A percentile compares a stretch with the other conserved stretches of the same genome.
Evolutionary conservation across 2,329 filamentous ascomycete genomes (phyloP).

Genomic region (Penicillium griseofulvum): DNA sequence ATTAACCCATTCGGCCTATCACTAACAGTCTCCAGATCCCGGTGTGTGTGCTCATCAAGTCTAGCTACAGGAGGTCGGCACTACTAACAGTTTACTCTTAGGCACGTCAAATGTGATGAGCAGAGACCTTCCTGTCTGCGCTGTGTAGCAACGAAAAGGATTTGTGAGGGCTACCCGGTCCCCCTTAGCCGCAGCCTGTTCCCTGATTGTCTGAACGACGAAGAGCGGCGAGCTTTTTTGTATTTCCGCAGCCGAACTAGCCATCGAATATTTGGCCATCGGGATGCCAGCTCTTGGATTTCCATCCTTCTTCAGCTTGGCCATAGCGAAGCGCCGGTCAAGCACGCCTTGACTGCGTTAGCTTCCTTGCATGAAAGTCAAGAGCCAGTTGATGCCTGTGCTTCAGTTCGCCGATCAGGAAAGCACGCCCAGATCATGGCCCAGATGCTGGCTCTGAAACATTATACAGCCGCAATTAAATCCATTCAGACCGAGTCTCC

Average conservation of each 20-base stretch:
- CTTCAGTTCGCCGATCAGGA: neutral
- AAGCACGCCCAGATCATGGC: no score
- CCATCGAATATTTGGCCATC: conserved; percentile 3
- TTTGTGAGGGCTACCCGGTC: conserved; percentile 3
- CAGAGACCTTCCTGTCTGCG: conserved; percentile 3
- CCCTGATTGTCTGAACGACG: neutral
- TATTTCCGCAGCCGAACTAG: conserved; percentile 1
- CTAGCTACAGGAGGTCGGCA: no score
- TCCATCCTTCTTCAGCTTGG: conserved; percentile 1
- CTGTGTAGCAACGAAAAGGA: neutral
- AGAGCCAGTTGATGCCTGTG: neutral
- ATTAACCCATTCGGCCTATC: no score
- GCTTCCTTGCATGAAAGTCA: conserved; percentile 7
- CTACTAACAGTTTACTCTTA: neutral
- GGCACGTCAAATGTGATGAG: conserved; percentile 6
- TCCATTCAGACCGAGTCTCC: neutral
- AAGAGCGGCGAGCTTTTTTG: conserved; percentile 6
- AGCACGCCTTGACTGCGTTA: conserved; percentile 2
- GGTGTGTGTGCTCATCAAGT: neutral
- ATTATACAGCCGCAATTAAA: conserved; percentile 1
- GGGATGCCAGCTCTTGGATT: conserved; percentile 1
- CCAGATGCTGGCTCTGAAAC: neutral
- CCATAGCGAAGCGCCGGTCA: neutral
- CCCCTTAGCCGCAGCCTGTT: neutral
- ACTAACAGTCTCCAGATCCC: neutral